phyloP scores from a whole-genome alignment of 495 filamentous ascomycete species.

The Xylaria telfairii region DNA sequence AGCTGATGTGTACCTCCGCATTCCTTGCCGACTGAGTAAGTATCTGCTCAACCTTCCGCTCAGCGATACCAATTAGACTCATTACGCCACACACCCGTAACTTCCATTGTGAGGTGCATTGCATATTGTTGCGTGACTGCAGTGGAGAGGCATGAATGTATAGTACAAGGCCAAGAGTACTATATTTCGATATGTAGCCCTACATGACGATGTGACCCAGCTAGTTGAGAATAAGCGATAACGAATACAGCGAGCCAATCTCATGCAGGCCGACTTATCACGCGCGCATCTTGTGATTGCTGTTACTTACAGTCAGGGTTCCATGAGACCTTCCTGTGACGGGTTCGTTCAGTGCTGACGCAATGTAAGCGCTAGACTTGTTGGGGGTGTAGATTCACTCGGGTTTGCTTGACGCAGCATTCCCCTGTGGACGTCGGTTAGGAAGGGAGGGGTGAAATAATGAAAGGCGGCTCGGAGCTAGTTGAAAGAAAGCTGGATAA shows the following conservation, averaged over 20 bases:
- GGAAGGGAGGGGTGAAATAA: conserved; percentile 9
- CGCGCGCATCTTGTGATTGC: conserved; percentile 4
- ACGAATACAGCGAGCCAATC: conserved; percentile 16
- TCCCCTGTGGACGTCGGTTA: conserved; percentile 3
- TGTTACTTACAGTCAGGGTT: conserved; percentile 9
- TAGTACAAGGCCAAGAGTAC: neutral
- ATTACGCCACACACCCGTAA: neutral
- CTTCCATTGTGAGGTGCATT: conserved; percentile 10
- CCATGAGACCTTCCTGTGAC: conserved; percentile 23
- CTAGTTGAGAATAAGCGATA: conserved; percentile 6
- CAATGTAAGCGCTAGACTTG: conserved; percentile 26
- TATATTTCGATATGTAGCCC: conserved; percentile 21
- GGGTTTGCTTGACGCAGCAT: conserved; percentile 14
- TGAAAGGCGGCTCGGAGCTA: neutral
- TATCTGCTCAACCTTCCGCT: neutral
- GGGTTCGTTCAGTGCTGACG: conserved; percentile 18
- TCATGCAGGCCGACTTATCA: conserved; percentile 13
- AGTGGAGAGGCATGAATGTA: conserved; percentile 10
- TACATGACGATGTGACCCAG: conserved; percentile 17
- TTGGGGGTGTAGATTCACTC: conserved; percentile 23
- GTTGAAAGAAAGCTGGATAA: neutral
- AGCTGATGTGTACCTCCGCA: neutral
- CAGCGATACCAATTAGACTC: conserved; percentile 11
- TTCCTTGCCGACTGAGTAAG: neutral
- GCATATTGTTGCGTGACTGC: neutral